phyloP scores from a whole-genome alignment of 2,329 filamentous ascomycete genomes.

The Alternaria angustiovoidea region DNA sequence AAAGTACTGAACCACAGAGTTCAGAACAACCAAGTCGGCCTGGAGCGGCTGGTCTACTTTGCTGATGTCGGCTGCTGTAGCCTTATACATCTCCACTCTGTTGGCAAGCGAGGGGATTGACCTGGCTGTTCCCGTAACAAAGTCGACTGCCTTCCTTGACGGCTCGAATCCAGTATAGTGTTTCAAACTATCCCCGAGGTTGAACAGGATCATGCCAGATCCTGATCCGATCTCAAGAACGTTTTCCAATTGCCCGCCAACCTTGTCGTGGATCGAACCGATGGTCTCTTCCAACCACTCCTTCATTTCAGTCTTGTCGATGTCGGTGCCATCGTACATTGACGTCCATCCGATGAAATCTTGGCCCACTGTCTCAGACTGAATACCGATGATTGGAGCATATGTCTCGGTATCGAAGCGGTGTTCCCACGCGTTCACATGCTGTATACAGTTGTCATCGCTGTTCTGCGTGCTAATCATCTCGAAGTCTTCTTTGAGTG shows the following conservation, averaged over 20 bases:
- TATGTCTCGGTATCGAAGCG: slow-evolving; percentile 12
- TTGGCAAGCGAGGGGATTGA: slow-evolving; percentile 7
- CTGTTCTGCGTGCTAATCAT: too few relatives aligned
- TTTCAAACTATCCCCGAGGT: slow-evolving; percentile 1
- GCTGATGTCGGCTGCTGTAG: neutral
- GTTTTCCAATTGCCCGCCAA: neutral
- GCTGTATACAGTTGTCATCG: neutral
- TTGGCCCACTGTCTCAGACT: slow-evolving; percentile 7
- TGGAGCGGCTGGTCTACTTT: neutral
- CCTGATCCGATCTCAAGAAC: slow-evolving; percentile 18
- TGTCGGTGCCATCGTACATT: slow-evolving; percentile 18
- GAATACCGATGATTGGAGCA: neutral
- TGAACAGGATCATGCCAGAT: slow-evolving; percentile 22
- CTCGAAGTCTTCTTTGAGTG: neutral
- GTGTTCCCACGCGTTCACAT: slow-evolving; percentile 12
- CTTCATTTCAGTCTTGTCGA: slow-evolving; percentile 19
- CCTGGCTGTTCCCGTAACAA: neutral
- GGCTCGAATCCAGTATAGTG: neutral
- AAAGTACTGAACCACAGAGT: slow-evolving; percentile 22
- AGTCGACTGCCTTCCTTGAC: neutral
- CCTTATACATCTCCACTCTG: slow-evolving; percentile 3
- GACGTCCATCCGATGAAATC: slow-evolving; percentile 19
- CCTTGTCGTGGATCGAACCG: neutral
- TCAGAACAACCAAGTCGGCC: slow-evolving; percentile 7
- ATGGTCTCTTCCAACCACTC: slow-evolving; percentile 23